Evolutionary conservation across 345 rosid species (phyloP).

Genomic region (Corymbia maculata): DNA sequence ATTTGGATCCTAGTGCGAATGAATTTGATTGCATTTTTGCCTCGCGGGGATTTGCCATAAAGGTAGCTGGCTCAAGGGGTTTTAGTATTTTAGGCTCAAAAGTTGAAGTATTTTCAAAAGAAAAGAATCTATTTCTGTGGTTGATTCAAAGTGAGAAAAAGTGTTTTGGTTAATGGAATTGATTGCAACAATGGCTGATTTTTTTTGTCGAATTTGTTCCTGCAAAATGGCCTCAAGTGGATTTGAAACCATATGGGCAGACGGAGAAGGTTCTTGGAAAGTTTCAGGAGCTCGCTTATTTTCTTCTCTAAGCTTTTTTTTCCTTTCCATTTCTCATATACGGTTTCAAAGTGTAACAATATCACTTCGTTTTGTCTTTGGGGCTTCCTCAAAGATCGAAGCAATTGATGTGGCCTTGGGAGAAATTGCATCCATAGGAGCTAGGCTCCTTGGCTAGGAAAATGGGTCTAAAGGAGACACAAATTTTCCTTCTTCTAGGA

Average conservation of each 20-base stretch:
- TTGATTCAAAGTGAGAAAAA: not conserved
- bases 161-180: not conserved
- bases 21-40: not conserved
- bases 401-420: too few relatives aligned
- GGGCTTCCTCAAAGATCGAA: too few relatives aligned
- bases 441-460: too few relatives aligned
- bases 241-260: not conserved
- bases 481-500: too few relatives aligned
- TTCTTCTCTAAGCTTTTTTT: not conserved
- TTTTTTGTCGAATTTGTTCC: not conserved
- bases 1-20: fast-evolving
- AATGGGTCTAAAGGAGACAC: too few relatives aligned
- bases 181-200: not conserved
- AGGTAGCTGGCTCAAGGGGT: not conserved
- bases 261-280: not conserved
- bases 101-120: not conserved
- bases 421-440: too few relatives aligned
- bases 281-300: not conserved
- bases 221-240: fast-evolving
- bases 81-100: fast-evolving
- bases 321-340: not conserved
- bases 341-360: too few relatives aligned
- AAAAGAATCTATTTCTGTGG: not conserved
- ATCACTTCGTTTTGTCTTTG: too few relatives aligned
- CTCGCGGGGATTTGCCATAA: fast-evolving